Base-by-base conservation (phyloP, 768 basidiomycete species). In the Trametes cubensis region DNA sequence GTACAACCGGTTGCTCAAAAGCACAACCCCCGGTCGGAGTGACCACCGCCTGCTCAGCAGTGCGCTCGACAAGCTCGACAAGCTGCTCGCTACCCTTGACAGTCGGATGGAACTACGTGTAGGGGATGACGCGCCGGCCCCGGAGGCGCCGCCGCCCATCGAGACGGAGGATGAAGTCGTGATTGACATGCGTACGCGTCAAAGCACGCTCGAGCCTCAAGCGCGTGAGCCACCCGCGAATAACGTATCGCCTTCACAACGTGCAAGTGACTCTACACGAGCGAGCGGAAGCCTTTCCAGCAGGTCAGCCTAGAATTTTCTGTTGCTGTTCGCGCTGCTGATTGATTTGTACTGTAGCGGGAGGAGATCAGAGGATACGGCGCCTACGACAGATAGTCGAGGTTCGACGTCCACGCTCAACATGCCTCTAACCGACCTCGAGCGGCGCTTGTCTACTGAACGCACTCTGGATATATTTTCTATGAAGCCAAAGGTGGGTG, bases 391-490 rank as follows among this genome's bases (percentile, higher is more conserved):
- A 5, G 72, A 80, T 40, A 83, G 82, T 60, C 78, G 80, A 45
- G 76, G 74, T 28, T 85, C 87, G 20, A 78, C 79, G n/a, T 74
- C 80, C 21, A 81, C 81, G 1, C 72, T 84, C 61, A 74, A 78
- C 14, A 81, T 81, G 69, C 81, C 91, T 6, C 76, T 96, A 20
- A 75, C 83, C 26, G 92, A 95, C 66, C 82, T 99, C 17, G 96
- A 98, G 72, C 79, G 83, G 38, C 80, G 92, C 26, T 80, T 99
- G 38, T 82, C 87, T 28, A 88, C 92, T 0, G 84, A 89, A 30
- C 80, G 83, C 20, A 92, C 92, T 8, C 76, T 98, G 28, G 97
- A 99, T 73, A 87, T 99, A 47, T 99, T 99, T 73, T 92, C 93
- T 1, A 96, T 99, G 94, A 83, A 85, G 64, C 90, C 90, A 0